These are phyloP conservation scores for Paramecium bursaria DNA, from an alignment of 73 alveolate species.

Conservation along the genomic window DNA sequence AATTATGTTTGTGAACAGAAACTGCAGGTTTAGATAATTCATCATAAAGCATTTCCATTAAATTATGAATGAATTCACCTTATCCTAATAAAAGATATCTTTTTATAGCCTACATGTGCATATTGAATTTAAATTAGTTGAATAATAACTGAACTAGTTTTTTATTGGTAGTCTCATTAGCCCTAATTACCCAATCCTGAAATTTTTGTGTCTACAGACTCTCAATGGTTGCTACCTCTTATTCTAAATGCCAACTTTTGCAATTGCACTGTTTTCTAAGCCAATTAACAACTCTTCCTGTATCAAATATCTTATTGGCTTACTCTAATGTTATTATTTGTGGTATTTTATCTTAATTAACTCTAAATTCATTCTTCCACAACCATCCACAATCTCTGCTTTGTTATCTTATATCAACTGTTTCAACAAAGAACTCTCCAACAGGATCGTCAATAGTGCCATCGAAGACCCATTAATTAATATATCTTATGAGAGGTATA, in stretches of 20 bases:
- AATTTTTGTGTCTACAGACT: neutral
- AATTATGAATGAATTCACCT: slow-evolving; percentile 96
- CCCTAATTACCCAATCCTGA: neutral
- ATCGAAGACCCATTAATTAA: slow-evolving; percentile 65
- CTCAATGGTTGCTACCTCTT: neutral
- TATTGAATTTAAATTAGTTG: neutral
- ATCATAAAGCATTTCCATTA: slow-evolving; percentile 92
- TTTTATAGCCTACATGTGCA: slow-evolving; percentile 70
- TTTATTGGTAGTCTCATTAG: neutral
- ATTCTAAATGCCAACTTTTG: slow-evolving; percentile 49
- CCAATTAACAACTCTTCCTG: slow-evolving; percentile 66
- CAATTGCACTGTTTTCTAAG: slow-evolving; percentile 52
- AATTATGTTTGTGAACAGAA: slow-evolving; percentile 86
- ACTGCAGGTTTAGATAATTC: slow-evolving; percentile 92
- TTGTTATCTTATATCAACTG: slow-evolving; percentile 5
- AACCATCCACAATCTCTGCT: slow-evolving; percentile 43
- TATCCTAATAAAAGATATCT: slow-evolving; percentile 92
- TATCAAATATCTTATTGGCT: slow-evolving; percentile 55
- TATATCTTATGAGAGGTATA: slow-evolving; percentile 53
- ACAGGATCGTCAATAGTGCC: slow-evolving; percentile 52
- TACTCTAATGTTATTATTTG: slow-evolving; percentile 26
- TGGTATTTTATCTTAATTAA: slow-evolving; percentile 56
- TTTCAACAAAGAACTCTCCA: slow-evolving; percentile 64
- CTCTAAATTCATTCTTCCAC: slow-evolving; percentile 53
- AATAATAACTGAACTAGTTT: neutral